Evolutionary conservation across 2,329 filamentous ascomycete genomes (phyloP).

Genomic region (Fusarium globosum): DNA sequence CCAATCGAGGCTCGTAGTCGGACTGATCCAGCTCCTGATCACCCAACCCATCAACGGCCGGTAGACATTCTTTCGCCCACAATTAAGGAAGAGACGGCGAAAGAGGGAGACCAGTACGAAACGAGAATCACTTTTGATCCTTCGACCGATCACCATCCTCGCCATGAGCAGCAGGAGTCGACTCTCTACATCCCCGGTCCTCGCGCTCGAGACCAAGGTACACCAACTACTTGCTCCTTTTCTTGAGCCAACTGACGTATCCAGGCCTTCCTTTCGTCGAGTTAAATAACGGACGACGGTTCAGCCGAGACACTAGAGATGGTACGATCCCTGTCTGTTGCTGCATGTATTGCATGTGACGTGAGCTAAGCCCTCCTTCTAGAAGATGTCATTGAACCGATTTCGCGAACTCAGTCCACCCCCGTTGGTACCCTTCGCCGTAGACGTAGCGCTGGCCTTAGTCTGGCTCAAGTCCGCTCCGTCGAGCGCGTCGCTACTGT

Average conservation of each 20-base stretch:
- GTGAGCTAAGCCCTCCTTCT: neutral
- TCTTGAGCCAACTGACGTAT: conserved; percentile 5
- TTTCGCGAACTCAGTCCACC: conserved; percentile 25
- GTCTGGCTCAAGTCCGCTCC: conserved; percentile 48
- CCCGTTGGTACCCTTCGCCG: conserved; percentile 35
- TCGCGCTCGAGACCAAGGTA: conserved; percentile 48
- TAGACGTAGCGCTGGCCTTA: conserved; percentile 37
- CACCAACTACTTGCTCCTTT: neutral
- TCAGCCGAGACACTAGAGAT: conserved; percentile 37
- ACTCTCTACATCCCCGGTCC: conserved; percentile 49
- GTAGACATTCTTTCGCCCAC: neutral
- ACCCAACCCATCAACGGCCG: neutral
- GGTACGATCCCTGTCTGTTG: conserved; percentile 1
- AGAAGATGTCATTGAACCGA: conserved; percentile 38
- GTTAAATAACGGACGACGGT: conserved; percentile 31
- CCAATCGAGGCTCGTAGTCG: conserved; percentile 25
- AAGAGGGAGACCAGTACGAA: conserved; percentile 1
- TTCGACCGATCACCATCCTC: conserved; percentile 42
- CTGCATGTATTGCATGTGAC: neutral
- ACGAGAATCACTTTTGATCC: conserved; percentile 46
- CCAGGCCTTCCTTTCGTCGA: conserved; percentile 45
- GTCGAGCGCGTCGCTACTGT: conserved; percentile 50
- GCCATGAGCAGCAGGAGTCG: conserved; percentile 40
- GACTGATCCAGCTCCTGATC: conserved; percentile 20
- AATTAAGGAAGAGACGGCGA: conserved; percentile 1